Evolutionary conservation across 1,284 basidiomycete genomes (phyloP).

Genomic region (Singerocomus inundabilis): DNA sequence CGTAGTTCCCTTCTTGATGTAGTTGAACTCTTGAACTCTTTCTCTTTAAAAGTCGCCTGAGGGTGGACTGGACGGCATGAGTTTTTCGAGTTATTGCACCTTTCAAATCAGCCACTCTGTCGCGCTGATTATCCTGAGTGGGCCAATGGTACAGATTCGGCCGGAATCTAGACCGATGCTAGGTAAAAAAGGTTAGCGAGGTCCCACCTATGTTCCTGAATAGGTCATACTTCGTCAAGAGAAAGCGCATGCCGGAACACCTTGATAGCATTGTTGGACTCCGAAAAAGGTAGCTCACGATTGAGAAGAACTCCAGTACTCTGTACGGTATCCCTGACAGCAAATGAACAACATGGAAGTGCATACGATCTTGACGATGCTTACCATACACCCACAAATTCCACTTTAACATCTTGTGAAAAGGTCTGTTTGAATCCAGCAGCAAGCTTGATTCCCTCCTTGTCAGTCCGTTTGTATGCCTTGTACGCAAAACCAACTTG

Average conservation of each 20-base stretch:
- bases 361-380: slow-evolving; percentile 15
- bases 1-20: background rate
- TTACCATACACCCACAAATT: slow-evolving; percentile 68
- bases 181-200: slow-evolving; percentile 9
- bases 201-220: background rate
- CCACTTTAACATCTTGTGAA: slow-evolving; percentile 54
- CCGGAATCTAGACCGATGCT: slow-evolving; percentile 54
- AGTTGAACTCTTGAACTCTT: background rate
- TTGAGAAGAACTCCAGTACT: slow-evolving; percentile 59
- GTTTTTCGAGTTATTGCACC: background rate
- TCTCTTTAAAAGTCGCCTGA: background rate
- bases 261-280: slow-evolving; percentile 54
- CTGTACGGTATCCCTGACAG: slow-evolving; percentile 61
- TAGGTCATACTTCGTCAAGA: slow-evolving; percentile 54
- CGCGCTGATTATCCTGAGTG: slow-evolving; percentile 29
- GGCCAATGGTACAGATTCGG: slow-evolving; percentile 52
- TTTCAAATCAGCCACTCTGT: background rate
- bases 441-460: slow-evolving; percentile 43
- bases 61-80: background rate
- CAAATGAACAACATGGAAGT: slow-evolving; percentile 7
- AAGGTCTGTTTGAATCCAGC: slow-evolving; percentile 67
- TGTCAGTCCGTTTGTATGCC: slow-evolving; percentile 52
- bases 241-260: slow-evolving; percentile 63
- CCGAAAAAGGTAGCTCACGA: slow-evolving; percentile 60
- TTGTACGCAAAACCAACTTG: slow-evolving; percentile 68